Evolutionary conservation across 1,284 basidiomycete genomes (phyloP).

Genomic region (Schizopora paradoxa): DNA sequence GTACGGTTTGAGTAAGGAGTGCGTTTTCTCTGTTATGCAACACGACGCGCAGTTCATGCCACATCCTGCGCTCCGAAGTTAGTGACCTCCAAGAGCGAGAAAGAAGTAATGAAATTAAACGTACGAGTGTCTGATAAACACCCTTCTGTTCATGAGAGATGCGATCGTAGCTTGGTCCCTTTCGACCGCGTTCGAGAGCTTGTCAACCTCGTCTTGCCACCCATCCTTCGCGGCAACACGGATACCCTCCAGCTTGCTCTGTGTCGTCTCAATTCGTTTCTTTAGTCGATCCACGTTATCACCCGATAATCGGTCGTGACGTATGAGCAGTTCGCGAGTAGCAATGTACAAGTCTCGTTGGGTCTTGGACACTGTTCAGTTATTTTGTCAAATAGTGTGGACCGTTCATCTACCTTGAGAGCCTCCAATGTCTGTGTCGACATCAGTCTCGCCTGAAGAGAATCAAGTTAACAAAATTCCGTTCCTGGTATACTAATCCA

Average conservation of each 20-base stretch:
- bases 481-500: slow-evolving; percentile 15
- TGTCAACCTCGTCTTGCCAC: slow-evolving; percentile 81
- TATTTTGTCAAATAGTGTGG: neutral
- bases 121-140: slow-evolving; percentile 82
- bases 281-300: slow-evolving; percentile 83
- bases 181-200: slow-evolving; percentile 61
- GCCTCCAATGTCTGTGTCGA: slow-evolving; percentile 66
- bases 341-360: slow-evolving; percentile 87
- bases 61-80: slow-evolving; percentile 54
- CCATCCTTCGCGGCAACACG: slow-evolving; percentile 67
- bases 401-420: slow-evolving; percentile 50
- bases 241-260: slow-evolving; percentile 69
- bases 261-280: slow-evolving; percentile 75
- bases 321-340: slow-evolving; percentile 76
- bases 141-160: slow-evolving; percentile 62
- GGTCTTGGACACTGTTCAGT: slow-evolving; percentile 37
- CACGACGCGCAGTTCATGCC: slow-evolving; percentile 86
- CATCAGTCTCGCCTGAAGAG: slow-evolving; percentile 48
- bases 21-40: slow-evolving; percentile 85
- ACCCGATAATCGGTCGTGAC: slow-evolving; percentile 76
- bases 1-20: slow-evolving; percentile 67
- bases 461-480: slow-evolving; percentile 3
- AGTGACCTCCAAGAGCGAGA: slow-evolving; percentile 3
- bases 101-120: slow-evolving; percentile 23
- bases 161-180: slow-evolving; percentile 73